Percentiles rank a stretch among this genome's conserved stretches.
These are phyloP conservation scores for Dianthus caryophyllus DNA, from an alignment of 148 eudicot genomes.

Conservation along the genomic window DNA sequence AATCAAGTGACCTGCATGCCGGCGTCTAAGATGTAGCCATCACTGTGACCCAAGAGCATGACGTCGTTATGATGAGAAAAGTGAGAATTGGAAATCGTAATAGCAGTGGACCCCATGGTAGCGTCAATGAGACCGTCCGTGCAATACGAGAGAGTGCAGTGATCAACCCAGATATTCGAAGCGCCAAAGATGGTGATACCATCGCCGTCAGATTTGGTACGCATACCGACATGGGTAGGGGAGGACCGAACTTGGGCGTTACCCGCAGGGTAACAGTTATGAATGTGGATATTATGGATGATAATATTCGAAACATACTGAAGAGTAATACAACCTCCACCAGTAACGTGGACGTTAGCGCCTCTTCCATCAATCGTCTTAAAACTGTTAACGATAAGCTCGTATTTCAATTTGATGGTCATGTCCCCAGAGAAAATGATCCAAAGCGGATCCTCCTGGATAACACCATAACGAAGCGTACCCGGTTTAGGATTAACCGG, in stretches of 20 bases:
- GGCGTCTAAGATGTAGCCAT: slow-evolving; percentile 37
- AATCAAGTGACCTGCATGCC: slow-evolving; percentile 43
- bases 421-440: slow-evolving; percentile 44
- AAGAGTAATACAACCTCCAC: slow-evolving; percentile 60
- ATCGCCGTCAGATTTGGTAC: slow-evolving; percentile 48
- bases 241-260: slow-evolving; percentile 38
- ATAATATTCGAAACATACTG: slow-evolving; percentile 52
- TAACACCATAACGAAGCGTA: slow-evolving; percentile 48
- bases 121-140: slow-evolving; percentile 51
- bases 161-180: slow-evolving; percentile 46
- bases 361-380: slow-evolving; percentile 67
- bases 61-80: slow-evolving; percentile 50
- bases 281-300: slow-evolving; percentile 52
- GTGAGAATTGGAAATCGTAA: slow-evolving; percentile 45
- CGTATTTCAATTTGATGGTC: slow-evolving; percentile 50
- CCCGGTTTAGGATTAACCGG: slow-evolving; percentile 47
- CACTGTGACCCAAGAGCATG: slow-evolving; percentile 48
- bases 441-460: slow-evolving; percentile 55
- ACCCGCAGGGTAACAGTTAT: slow-evolving; percentile 43
- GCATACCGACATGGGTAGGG: slow-evolving; percentile 39
- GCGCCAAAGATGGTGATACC: slow-evolving; percentile 43
- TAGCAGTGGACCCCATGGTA: slow-evolving; percentile 44
- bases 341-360: slow-evolving; percentile 45
- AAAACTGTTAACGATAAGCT: slow-evolving; percentile 42
- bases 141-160: slow-evolving; percentile 37